phyloP scores from a whole-genome alignment of 78 protist species.

The Dictyostelium purpureum region DNA sequence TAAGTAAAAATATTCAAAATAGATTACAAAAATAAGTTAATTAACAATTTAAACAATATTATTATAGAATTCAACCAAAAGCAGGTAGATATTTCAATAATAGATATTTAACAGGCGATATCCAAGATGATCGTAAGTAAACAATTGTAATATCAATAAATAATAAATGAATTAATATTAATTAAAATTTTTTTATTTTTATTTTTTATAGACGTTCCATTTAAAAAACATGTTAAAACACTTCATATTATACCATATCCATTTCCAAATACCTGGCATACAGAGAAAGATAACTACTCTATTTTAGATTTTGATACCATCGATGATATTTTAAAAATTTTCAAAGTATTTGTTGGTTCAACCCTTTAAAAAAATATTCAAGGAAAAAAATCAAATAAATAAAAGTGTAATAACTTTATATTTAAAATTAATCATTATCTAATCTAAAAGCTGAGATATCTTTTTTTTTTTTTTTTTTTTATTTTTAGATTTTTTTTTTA shows the following conservation, averaged over 20 bases:
- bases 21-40: background rate
- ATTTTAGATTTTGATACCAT: slow-evolving; percentile 7
- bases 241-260: slow-evolving; percentile 50
- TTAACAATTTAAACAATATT: background rate
- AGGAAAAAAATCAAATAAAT: no score
- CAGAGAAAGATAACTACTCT: slow-evolving; percentile 8
- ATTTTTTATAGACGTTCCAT: slow-evolving; percentile 10
- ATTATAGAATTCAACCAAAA: background rate
- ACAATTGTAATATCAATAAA: background rate
- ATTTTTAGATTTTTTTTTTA: no score
- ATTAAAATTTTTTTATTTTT: background rate
- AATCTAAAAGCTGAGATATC: no score
- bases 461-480: no score
- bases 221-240: slow-evolving; percentile 10
- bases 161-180: background rate
- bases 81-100: slow-evolving; percentile 23
- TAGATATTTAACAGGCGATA: background rate
- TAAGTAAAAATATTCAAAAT: background rate
- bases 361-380: no score
- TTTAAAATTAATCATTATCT: no score
- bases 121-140: slow-evolving; percentile 71
- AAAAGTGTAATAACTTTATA: no score
- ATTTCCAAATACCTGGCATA: slow-evolving; percentile 64
- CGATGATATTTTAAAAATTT: slow-evolving; percentile 47
- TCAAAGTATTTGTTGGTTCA: slow-evolving; percentile 47